Evolutionary conservation across 495 filamentous ascomycete species (phyloP).

Genomic region (Cercophora samala): DNA sequence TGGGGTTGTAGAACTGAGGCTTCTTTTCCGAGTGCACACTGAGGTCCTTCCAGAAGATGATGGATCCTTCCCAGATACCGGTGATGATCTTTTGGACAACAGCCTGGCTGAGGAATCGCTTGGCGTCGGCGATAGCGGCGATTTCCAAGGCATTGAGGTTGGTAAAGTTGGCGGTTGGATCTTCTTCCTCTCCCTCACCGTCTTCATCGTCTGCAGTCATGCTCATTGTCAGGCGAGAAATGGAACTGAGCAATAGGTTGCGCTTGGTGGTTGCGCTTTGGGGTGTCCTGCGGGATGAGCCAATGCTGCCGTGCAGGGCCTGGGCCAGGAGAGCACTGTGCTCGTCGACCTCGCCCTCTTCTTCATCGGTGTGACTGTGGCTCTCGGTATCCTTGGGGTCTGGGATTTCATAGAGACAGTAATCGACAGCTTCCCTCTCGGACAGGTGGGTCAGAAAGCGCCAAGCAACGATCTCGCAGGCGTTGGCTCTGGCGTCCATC

Average conservation of each 20-base stretch:
- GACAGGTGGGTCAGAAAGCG: slow-evolving; percentile 76
- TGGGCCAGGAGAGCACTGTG: slow-evolving; percentile 37
- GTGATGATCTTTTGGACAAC: slow-evolving; percentile 85
- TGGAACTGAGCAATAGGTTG: slow-evolving; percentile 42
- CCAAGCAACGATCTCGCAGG: slow-evolving; percentile 92
- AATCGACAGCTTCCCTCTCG: slow-evolving; percentile 77
- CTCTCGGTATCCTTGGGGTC: slow-evolving; percentile 28
- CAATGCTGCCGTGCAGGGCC: slow-evolving; percentile 14
- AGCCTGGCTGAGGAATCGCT: slow-evolving; percentile 82
- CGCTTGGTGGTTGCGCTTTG: slow-evolving; percentile 25
- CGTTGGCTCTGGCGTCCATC: slow-evolving; percentile 72
- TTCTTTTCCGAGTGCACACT: slow-evolving; percentile 74
- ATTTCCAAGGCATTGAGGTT: slow-evolving; percentile 88
- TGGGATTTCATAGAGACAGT: slow-evolving; percentile 76
- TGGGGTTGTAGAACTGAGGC: slow-evolving; percentile 74
- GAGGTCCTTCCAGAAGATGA: slow-evolving; percentile 86
- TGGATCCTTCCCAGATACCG: slow-evolving; percentile 87
- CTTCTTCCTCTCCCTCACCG: slow-evolving; percentile 46
- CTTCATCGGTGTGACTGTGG: slow-evolving; percentile 30
- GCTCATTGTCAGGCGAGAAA: slow-evolving; percentile 47
- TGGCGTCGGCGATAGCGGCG: slow-evolving; percentile 82
- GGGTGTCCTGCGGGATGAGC: slow-evolving; percentile 7
- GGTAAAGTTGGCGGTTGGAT: slow-evolving; percentile 63
- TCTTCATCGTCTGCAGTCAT: slow-evolving; percentile 38
- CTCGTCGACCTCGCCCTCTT: slow-evolving; percentile 38